These are phyloP conservation scores for Flammula alnicola DNA, from an alignment of 1,284 basidiomycete species.

Conservation along the genomic window DNA sequence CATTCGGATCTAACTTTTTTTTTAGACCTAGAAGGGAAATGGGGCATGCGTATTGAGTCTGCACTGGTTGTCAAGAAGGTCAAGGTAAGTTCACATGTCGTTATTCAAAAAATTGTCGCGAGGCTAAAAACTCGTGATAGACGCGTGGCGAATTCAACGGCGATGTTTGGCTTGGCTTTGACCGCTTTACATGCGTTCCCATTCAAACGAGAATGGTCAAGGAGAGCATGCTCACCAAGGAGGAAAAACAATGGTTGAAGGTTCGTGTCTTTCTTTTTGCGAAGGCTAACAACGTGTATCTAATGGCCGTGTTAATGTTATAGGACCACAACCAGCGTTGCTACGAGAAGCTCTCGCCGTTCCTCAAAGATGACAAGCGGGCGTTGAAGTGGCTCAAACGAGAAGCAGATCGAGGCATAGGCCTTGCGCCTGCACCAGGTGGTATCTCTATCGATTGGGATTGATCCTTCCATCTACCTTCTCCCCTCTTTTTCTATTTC, in stretches of 20 bases:
- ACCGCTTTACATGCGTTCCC: slow-evolving; percentile 89
- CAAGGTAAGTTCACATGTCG: slow-evolving; percentile 51
- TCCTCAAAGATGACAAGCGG: slow-evolving; percentile 79
- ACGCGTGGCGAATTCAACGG: slow-evolving; percentile 76
- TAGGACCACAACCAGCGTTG: slow-evolving; percentile 80
- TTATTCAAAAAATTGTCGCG: no score
- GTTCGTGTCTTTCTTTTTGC: slow-evolving; percentile 38
- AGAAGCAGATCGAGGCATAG: slow-evolving; percentile 74
- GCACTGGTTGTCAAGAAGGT: slow-evolving; percentile 74
- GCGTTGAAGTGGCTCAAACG: slow-evolving; percentile 83
- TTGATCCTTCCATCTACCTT: slow-evolving; percentile 33
- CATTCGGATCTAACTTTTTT: slow-evolving; percentile 14
- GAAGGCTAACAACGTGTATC: not conserved
- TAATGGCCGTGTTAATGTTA: slow-evolving; percentile 1
- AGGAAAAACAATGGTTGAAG: slow-evolving; percentile 92
- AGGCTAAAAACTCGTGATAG: slow-evolving; percentile 45
- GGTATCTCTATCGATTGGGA: slow-evolving; percentile 80
- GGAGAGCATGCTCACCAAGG: slow-evolving; percentile 79
- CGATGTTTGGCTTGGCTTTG: slow-evolving; percentile 83
- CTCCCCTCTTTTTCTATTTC: not conserved
- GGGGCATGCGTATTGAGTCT: slow-evolving; percentile 91
- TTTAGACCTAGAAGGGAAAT: slow-evolving; percentile 80
- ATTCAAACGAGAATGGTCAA: slow-evolving; percentile 94
- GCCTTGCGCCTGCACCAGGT: slow-evolving; percentile 64
- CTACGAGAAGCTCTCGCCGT: slow-evolving; percentile 70